phyloP scores from a whole-genome alignment of 306 rosid genomes.

The Luffa acutangula region DNA sequence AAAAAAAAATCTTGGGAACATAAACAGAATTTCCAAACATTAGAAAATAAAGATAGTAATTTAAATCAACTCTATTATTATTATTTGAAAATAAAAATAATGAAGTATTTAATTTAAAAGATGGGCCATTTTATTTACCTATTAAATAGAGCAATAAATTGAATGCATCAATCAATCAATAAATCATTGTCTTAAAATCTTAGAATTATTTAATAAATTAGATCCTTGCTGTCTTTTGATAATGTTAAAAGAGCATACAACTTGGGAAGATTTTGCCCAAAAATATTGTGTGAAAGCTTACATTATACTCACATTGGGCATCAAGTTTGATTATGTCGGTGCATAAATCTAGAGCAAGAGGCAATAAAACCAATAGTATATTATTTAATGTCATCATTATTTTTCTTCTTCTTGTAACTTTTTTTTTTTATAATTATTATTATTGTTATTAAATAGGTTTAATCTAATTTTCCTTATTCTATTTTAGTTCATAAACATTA shows the following conservation, averaged over 20 bases:
- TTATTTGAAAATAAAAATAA: background rate
- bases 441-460: too few species aligned
- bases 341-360: background rate
- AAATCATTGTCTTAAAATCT: background rate
- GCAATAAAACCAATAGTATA: background rate
- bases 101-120: background rate
- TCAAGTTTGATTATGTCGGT: conserved; percentile 8
- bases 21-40: background rate
- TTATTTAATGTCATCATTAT: background rate
- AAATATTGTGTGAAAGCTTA: background rate
- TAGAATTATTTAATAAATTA: background rate
- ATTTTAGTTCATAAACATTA: too few species aligned
- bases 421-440: too few species aligned
- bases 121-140: background rate
- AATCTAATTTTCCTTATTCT: too few species aligned
- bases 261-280: background rate
- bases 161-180: background rate
- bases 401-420: background rate
- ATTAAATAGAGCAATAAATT: background rate
- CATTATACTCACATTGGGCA: background rate
- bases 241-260: background rate
- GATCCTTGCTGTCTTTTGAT: background rate
- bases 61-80: background rate
- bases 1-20: background rate
- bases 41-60: background rate